Base-by-base conservation (phyloP, 2,329 filamentous ascomycete genomes). In the Fusarium sulawesiense region DNA sequence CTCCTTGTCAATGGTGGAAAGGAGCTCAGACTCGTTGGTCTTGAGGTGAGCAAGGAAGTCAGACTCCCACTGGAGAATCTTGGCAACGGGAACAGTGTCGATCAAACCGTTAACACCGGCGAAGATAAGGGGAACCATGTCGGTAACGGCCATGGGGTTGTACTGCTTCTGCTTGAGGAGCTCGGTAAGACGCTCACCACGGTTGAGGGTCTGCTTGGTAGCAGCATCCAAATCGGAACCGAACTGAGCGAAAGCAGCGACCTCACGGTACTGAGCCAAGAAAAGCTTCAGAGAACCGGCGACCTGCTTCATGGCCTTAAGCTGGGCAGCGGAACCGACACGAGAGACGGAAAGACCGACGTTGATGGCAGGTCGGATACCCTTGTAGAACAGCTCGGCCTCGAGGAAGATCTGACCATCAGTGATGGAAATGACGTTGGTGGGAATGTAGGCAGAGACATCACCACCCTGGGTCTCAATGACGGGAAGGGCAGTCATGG, bases 231-330 rank as follows among this genome's bases (percentile, higher is more conserved):
- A 88, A 89, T 99, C 96, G 81, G 96, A 99, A 92, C 96, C 96
- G 90, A 99, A 99, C 87, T 99, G 96, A 78, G 96, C 95, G 86
- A 99, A 99, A 78, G 96, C 96, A 80, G 96, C 96, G 73, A 99
- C 96, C 86, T 99, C 96, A 96, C 96, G 96, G 91, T 99, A 99
- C 88, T 99, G 96, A 79, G 96, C 96, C 92, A 99, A 93, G 94
- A 98, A 99, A 78, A 99, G 94, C 91, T 99, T 99, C 82, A 99
- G 89, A 77, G 95, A 98, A 90, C 96, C 96, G 80, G 96, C 96
- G 79, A 99, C 96, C 89, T 99, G 96, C 91, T 99, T 99, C 96
- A 99, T 99, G 87, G 96, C 94, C 93, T 98, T 99, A 84, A 98
- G 90, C 90, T 99, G 96, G 82, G 96, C 96, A 83, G 96, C 93